Evolutionary conservation across 2,329 filamentous ascomycete species (phyloP).

Genomic region (Fonsecaea erecta): DNA sequence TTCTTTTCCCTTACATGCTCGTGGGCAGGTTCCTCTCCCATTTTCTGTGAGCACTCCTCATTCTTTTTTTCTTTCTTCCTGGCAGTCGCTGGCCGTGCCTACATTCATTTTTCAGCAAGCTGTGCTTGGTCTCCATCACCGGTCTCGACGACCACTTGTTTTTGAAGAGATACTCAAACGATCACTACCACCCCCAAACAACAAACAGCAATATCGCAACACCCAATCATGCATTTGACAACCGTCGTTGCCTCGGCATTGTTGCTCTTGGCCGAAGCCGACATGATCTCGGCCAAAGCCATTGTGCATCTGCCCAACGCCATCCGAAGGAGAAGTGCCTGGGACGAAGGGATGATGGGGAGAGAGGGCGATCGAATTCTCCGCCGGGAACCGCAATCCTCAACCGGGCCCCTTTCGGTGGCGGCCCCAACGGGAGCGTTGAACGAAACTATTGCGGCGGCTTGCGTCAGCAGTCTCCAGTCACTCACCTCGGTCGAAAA

Average conservation of each 20-base stretch:
- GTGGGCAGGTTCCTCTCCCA: conserved; percentile 26
- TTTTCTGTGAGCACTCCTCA: conserved; percentile 17
- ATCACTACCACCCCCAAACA: conserved; percentile 20
- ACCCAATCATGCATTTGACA: conserved; percentile 28
- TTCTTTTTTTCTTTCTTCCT: conserved; percentile 29
- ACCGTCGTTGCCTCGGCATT: conserved; percentile 24
- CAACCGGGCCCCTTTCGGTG: conserved; percentile 14
- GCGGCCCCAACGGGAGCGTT: conserved; percentile 8
- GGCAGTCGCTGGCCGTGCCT: conserved; percentile 34
- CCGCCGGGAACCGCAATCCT: conserved; percentile 25
- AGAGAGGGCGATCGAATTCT: conserved; percentile 24
- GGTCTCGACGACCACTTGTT: conserved; percentile 31
- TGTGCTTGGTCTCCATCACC: conserved; percentile 29
- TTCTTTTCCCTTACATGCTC: conserved; percentile 20
- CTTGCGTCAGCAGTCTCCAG: conserved; percentile 64
- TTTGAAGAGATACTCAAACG: background rate
- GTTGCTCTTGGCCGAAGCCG: conserved; percentile 28
- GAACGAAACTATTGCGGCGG: conserved; percentile 54
- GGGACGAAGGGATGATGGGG: conserved; percentile 20
- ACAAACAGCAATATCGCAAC: background rate
- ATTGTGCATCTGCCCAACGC: conserved; percentile 27
- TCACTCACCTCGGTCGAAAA: conserved; percentile 64
- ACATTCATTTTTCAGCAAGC: conserved; percentile 29
- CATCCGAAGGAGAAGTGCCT: conserved; percentile 23
- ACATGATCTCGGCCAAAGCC: conserved; percentile 27